Base-by-base conservation (phyloP, 2,329 filamentous ascomycete species). In the Pestalotiopsis sp. region DNA sequence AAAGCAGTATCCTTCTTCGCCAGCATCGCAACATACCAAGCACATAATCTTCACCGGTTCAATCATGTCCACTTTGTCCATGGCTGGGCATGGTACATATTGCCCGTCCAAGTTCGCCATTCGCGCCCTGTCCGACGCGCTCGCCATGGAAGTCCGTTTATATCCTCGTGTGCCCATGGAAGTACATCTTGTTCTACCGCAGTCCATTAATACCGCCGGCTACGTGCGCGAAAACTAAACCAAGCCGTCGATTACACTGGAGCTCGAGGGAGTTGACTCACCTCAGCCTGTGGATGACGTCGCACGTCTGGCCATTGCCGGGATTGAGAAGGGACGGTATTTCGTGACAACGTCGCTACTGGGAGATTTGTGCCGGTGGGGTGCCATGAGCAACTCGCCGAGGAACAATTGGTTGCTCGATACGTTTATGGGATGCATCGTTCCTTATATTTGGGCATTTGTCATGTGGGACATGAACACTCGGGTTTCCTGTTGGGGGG, bases 1-100 rank as follows among this genome's bases (percentile, higher is more conserved):
- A 6, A 72, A 82, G 62, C 41, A 49, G 60, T 78, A 83, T 67
- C 72, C 78, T 4, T 80, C 85, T 68, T 58, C n/a, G 2, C 17
- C 13, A 6, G 11, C 12, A 17, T 14, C 41, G 17, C 2, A 13
- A 17, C 13, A 45, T 17, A 83, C 90, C 20, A 87, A 90, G 65
- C 94, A 97, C 79, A 86, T 98, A 73, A 89, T 98, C 77, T 92
- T 98, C 80, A 98, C 95, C 1, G 90, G 90, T 31, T 95, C 92
- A 17, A 86, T 90, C 12, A 82, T 90, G 23, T 91, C 91, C 1
- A 91, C 96, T 74, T 90, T 91, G 72, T 88, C 92, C 13, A 80
- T 97, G 38, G 89, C 90, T 4, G 95, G 95, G 45, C 98, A 98
- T 79, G 85, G 84, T 0, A 88, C 93, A 0, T 98, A 98, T 80